phyloP scores from a whole-genome alignment of 2,329 filamentous ascomycete species.

The Ceratocystis lukuohia region DNA sequence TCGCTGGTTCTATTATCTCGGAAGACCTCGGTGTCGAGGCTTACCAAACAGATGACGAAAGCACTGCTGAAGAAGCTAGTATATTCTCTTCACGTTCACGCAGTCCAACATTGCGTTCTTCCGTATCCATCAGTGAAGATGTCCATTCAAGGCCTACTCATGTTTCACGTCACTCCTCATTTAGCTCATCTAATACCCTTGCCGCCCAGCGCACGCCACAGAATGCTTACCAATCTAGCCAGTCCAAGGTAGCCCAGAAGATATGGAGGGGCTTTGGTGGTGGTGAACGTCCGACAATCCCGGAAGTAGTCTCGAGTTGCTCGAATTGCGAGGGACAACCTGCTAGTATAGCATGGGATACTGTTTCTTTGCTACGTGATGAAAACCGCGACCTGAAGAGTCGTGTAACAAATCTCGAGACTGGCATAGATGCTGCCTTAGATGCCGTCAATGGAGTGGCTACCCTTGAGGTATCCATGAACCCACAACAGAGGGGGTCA shows the following conservation, averaged over 20 bases:
- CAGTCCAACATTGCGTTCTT: conserved; percentile 34
- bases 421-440: conserved; percentile 46
- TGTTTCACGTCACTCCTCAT: conserved; percentile 26
- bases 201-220: conserved; percentile 19
- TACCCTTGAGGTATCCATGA: conserved; percentile 15
- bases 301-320: conserved; percentile 28
- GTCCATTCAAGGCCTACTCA: not conserved
- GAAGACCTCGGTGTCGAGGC: conserved; percentile 44
- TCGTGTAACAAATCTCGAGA: conserved; percentile 45
- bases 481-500: not conserved
- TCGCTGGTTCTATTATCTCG: conserved; percentile 31
- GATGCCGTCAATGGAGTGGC: conserved; percentile 45
- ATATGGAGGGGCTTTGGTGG: conserved; percentile 11
- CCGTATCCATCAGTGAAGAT: conserved; percentile 10
- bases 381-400: conserved; percentile 51
- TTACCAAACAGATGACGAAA: conserved; percentile 41
- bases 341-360: conserved; percentile 50
- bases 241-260: conserved; percentile 3
- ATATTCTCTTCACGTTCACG: conserved; percentile 49
- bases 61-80: conserved; percentile 35
- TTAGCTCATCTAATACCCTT: conserved; percentile 22
- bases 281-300: not conserved
- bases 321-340: conserved; percentile 45
- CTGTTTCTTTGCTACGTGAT: conserved; percentile 45
- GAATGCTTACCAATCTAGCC: conserved; percentile 18